Base-by-base conservation (phyloP, 176 grass and related monocot genomes). In the Phyllostachys edulis region DNA sequence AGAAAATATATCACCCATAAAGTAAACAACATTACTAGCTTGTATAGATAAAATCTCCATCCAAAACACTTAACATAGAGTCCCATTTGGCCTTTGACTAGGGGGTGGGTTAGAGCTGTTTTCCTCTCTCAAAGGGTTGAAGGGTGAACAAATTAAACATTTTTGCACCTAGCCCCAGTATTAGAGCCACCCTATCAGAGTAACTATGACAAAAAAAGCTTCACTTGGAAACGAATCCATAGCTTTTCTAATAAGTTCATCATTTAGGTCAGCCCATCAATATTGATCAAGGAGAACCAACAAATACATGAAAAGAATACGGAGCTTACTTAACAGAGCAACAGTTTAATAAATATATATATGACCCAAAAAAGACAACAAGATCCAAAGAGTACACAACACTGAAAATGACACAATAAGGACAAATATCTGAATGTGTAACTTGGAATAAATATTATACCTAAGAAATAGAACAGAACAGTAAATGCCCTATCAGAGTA, bases 401-500 rank as follows among this genome's bases (percentile, higher is more conserved):
- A 47, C 5, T 32, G 6, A 2, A 77, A 0, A 20, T 40, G 29
- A 39, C 12, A 76, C 39, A 37, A 60, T 49, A 16, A 39, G 6
- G 21, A 65, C 14, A 69, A 6, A 24, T 5, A 82, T 71, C 9
- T 66, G 39, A 71, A 82, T 11, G n/a, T 62, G 6, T 10, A 26
- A 71, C 2, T 76, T 71, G 17, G 1, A 0, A 24, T n/a, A 77
- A 20, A 60, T 7, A 63, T 23, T 76, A 69, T 44, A 79, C 23
- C 7, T 3, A 78, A n/a, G 3, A 38, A 84, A 64, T 23, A 51
- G 11, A 72, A 73, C 20, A 83, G 46, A 79, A 45, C 5, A 32
- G 5, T 26, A 78, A 84, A 83, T 54, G 84, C 80, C 84, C 89
- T 69, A 80, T 90, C 80, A 84, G 82, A 91, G 86, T 91, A 91